These are phyloP conservation scores for Helianthus annuus DNA, from an alignment of 129 eudicot species.

Conservation along the genomic window DNA sequence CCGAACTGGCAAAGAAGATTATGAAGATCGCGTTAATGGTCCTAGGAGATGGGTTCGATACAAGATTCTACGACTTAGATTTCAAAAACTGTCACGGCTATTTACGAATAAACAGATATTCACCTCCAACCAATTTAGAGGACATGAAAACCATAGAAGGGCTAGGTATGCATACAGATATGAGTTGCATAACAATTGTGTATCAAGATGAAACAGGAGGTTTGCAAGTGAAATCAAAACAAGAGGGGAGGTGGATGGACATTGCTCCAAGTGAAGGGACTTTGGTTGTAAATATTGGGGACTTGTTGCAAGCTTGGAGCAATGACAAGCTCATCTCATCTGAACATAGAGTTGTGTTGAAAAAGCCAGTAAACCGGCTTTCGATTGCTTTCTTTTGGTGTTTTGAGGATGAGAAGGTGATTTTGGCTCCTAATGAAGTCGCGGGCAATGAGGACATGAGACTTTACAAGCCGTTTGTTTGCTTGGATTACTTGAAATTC, in stretches of 20 bases:
- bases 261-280: slow-evolving; percentile 65
- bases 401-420: slow-evolving; percentile 80
- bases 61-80: slow-evolving; percentile 50
- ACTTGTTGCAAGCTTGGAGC: slow-evolving; percentile 86
- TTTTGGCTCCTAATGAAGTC: slow-evolving; percentile 62
- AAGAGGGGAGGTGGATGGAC: slow-evolving; percentile 69
- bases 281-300: slow-evolving; percentile 71
- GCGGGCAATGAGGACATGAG: slow-evolving; percentile 41
- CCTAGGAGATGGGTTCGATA: slow-evolving; percentile 56
- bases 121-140: slow-evolving; percentile 44
- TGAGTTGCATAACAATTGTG: slow-evolving; percentile 77
- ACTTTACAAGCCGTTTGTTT: slow-evolving; percentile 61
- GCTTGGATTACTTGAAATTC: slow-evolving; percentile 61
- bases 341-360: slow-evolving; percentile 69
- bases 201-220: slow-evolving; percentile 75
- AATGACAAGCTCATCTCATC: slow-evolving; percentile 64
- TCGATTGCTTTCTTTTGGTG: slow-evolving; percentile 85
- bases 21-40: slow-evolving; percentile 43
- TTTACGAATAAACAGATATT: slow-evolving; percentile 64
- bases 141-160: slow-evolving; percentile 59
- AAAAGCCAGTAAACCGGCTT: slow-evolving; percentile 45
- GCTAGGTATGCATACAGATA: slow-evolving; percentile 81
- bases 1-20: slow-evolving; percentile 55
- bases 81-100: slow-evolving; percentile 74
- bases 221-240: slow-evolving; percentile 68